These are phyloP conservation scores for Phaffia tasmanica DNA, from an alignment of 768 basidiomycete species.

Conservation along the genomic window DNA sequence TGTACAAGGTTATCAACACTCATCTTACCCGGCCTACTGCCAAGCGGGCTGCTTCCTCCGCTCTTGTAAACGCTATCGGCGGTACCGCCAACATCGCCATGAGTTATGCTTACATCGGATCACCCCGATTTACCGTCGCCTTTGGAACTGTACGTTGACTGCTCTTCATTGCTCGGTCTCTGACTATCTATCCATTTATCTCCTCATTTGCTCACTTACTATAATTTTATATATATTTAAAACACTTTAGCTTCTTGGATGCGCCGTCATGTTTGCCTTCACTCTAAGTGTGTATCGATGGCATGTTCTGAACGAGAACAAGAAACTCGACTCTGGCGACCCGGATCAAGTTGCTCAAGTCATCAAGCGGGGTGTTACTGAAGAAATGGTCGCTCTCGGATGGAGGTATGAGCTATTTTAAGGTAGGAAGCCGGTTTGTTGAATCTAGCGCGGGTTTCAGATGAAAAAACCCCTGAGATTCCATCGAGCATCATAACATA, in stretches of 20 bases:
- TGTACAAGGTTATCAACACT: slow-evolving; percentile 33
- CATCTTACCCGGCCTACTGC: slow-evolving; percentile 33
- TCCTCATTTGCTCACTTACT: background rate
- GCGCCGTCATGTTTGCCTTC: slow-evolving; percentile 26
- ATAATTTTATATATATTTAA: background rate
- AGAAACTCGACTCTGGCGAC: slow-evolving; percentile 28
- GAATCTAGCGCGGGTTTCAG: background rate
- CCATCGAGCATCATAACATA: too few species aligned
- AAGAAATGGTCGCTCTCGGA: slow-evolving; percentile 31
- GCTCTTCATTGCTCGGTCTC: background rate
- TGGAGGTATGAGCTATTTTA: slow-evolving; percentile 33
- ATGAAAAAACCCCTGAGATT: background rate
- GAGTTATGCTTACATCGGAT: slow-evolving; percentile 29
- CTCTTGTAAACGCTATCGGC: slow-evolving; percentile 34
- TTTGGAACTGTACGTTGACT: slow-evolving; percentile 30
- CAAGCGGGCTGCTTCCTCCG: slow-evolving; percentile 34
- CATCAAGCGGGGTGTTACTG: slow-evolving; percentile 29
- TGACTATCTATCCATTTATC: too few species aligned
- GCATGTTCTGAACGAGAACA: slow-evolving; percentile 31
- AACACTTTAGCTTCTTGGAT: slow-evolving; percentile 28
- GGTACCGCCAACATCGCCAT: slow-evolving; percentile 33
- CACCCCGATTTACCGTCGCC: slow-evolving; percentile 30
- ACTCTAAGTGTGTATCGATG: slow-evolving; percentile 32
- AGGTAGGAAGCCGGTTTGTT: background rate
- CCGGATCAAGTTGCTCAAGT: slow-evolving; percentile 23